Conservation (phyloP, 768 basidiomycete genomes). For the Coprinopsis strossmayeri region DNA sequence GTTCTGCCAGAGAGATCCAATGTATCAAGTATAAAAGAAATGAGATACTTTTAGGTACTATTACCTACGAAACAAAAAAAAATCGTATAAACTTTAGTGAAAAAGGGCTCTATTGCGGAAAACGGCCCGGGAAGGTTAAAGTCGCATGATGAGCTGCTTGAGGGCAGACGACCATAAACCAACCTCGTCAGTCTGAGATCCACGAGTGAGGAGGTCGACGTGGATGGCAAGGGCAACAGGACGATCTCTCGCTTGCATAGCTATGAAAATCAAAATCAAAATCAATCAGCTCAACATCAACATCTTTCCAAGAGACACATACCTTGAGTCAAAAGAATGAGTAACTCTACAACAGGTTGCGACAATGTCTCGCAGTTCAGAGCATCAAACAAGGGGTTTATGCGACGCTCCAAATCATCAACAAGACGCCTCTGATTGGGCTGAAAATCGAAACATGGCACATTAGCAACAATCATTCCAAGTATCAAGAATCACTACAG, state of each 20-base stretch:
- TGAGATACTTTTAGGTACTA: background rate
- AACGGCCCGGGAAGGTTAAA: constrained; percentile 18
- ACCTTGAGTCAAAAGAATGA: constrained; percentile 73
- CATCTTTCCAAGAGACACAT: constrained; percentile 14
- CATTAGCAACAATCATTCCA: constrained; percentile 4
- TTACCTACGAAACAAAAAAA: background rate
- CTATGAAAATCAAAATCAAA: too few relatives aligned
- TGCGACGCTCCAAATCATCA: constrained; percentile 81
- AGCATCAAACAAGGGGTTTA: constrained; percentile 86
- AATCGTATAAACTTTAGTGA: background rate
- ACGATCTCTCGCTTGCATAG: constrained; percentile 76
- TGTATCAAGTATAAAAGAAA: background rate
- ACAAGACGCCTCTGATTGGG: constrained; percentile 77
- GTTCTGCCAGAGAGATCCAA: background rate
- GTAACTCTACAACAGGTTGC: constrained; percentile 58
- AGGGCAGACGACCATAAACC: constrained; percentile 84
- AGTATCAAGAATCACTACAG: background rate
- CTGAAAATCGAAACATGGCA: constrained; percentile 28
- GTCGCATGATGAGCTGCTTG: constrained; percentile 77
- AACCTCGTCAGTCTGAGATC: constrained; percentile 78
- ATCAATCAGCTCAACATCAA: too few relatives aligned
- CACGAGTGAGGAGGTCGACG: constrained; percentile 75
- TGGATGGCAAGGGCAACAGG: constrained; percentile 77
- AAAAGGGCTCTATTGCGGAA: background rate
- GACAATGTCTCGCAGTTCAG: constrained; percentile 85